phyloP scores from a whole-genome alignment of 108 stramenopile genomes.

The Pseudonitzschia delicatissima region DNA sequence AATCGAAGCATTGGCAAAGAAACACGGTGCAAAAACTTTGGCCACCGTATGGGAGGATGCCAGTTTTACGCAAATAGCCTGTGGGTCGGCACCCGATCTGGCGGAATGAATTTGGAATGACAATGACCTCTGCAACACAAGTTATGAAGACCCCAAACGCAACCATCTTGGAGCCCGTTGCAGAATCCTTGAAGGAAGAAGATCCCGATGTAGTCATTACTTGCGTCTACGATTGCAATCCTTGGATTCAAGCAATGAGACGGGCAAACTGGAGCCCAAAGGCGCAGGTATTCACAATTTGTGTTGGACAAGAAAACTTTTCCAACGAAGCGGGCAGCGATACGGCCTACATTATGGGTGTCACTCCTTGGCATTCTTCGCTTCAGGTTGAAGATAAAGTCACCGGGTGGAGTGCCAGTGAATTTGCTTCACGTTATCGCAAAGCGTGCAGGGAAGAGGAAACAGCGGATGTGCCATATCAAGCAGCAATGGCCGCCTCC shows the following conservation, averaged over 20 bases:
- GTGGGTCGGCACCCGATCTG: neutral
- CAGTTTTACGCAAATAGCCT: neutral
- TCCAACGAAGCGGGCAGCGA: slow-evolving; percentile 14
- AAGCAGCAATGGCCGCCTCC: slow-evolving; percentile 21
- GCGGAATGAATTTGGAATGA: neutral
- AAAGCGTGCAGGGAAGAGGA: neutral
- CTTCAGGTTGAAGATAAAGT: slow-evolving; percentile 14
- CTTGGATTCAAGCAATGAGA: slow-evolving; percentile 22
- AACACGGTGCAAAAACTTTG: neutral
- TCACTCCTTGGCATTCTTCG: slow-evolving; percentile 26
- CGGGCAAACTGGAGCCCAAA: slow-evolving; percentile 21
- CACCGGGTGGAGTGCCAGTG: slow-evolving; percentile 18
- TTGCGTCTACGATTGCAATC: slow-evolving; percentile 23
- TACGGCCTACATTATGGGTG: slow-evolving; percentile 28
- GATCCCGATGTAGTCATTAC: slow-evolving; percentile 34
- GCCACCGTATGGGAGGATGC: slow-evolving; percentile 4
- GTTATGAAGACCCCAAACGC: neutral
- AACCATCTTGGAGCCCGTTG: slow-evolving; percentile 5
- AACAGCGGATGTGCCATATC: slow-evolving; percentile 17
- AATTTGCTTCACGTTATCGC: slow-evolving; percentile 13
- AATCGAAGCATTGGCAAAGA: neutral
- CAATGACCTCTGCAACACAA: neutral
- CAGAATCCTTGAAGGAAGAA: neutral
- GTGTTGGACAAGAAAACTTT: slow-evolving; percentile 26
- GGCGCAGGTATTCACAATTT: slow-evolving; percentile 33